Evolutionary conservation across 192 early-diverging fungal species (phyloP).

Genomic region (Kickxella alabastrina): DNA sequence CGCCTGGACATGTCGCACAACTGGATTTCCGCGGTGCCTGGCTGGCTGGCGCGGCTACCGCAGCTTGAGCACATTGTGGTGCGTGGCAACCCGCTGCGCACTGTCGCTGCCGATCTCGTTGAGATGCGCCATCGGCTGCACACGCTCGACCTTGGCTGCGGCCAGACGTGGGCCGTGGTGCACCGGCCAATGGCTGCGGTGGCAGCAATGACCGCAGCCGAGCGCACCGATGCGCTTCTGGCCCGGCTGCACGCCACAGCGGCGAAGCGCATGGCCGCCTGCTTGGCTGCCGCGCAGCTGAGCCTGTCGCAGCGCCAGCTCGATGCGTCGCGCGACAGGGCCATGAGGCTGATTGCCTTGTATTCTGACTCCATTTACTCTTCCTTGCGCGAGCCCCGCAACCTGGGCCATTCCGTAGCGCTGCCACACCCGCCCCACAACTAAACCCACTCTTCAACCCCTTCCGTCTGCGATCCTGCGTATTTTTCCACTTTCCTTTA

Average conservation of each 20-base stretch:
- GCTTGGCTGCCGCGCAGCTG: conserved; percentile 24
- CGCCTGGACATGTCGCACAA: conserved; percentile 52
- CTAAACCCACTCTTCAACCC: too few species aligned
- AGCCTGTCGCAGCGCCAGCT: conserved; percentile 44
- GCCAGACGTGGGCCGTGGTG: conserved; percentile 25
- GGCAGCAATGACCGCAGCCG: conserved; percentile 14
- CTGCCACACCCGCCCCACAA: conserved; percentile 17
- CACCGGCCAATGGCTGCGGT: conserved; percentile 13
- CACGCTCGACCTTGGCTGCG: conserved; percentile 32
- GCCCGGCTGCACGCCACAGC: conserved; percentile 30
- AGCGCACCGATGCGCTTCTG: conserved; percentile 15
- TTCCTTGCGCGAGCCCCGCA: conserved; percentile 33
- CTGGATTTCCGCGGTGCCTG: conserved; percentile 40
- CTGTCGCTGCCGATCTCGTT: conserved; percentile 38
- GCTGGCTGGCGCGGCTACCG: conserved; percentile 30
- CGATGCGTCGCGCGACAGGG: conserved; percentile 35
- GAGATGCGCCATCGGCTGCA: conserved; percentile 45
- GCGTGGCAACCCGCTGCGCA: conserved; percentile 38
- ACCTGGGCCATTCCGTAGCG: conserved; percentile 47
- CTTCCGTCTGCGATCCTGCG: too few species aligned
- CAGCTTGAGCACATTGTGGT: conserved; percentile 33
- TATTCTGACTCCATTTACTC: conserved; percentile 37
- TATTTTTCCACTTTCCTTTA: too few species aligned
- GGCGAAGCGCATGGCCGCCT: conserved; percentile 31
- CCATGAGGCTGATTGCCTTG: conserved; percentile 25